A percentile compares a stretch with the other conserved stretches of the same genome.
These are phyloP conservation scores for Alternaria brassicicola DNA, from an alignment of 2,329 filamentous ascomycete species.

Conservation along the genomic window DNA sequence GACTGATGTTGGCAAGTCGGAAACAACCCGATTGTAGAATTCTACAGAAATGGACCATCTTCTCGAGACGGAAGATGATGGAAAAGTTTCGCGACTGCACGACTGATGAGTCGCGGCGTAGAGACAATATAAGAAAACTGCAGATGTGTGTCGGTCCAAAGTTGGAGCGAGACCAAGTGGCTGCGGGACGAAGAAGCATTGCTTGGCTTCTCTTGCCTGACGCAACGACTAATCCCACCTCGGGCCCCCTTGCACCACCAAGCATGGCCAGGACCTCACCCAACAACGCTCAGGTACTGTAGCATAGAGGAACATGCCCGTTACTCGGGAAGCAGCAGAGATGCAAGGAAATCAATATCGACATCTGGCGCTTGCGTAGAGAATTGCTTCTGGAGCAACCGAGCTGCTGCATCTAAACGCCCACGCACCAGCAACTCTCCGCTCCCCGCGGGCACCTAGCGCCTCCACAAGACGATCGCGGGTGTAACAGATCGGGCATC, in stretches of 20 bases:
- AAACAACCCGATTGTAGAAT: no score
- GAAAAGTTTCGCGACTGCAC: not conserved
- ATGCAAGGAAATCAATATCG: not conserved
- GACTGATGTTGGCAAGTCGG: not conserved
- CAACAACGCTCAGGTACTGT: not conserved
- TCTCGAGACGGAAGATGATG: no score
- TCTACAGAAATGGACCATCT: no score
- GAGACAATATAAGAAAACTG: not conserved
- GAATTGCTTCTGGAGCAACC: not conserved
- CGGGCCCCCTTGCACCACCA: not conserved
- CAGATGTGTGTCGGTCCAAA: not conserved
- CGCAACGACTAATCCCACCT: not conserved
- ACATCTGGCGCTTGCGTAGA: not conserved
- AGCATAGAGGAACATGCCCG: not conserved
- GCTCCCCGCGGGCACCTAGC: slow-evolving; percentile 21
- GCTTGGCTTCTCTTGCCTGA: slow-evolving; percentile 11
- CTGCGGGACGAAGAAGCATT: slow-evolving; percentile 6
- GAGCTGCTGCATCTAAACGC: not conserved
- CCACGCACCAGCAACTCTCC: not conserved
- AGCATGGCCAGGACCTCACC: not conserved
- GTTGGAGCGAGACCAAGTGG: slow-evolving; percentile 2
- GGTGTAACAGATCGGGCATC: slow-evolving; percentile 10
- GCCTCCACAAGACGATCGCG: slow-evolving; percentile 3
- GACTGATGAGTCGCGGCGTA: not conserved
- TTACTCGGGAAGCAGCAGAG: not conserved